Evolutionary conservation across 257 asterid species (phyloP), one percentile per base, ranked within the genome.

Genomic region (Capsicum rhomboideum): DNA sequence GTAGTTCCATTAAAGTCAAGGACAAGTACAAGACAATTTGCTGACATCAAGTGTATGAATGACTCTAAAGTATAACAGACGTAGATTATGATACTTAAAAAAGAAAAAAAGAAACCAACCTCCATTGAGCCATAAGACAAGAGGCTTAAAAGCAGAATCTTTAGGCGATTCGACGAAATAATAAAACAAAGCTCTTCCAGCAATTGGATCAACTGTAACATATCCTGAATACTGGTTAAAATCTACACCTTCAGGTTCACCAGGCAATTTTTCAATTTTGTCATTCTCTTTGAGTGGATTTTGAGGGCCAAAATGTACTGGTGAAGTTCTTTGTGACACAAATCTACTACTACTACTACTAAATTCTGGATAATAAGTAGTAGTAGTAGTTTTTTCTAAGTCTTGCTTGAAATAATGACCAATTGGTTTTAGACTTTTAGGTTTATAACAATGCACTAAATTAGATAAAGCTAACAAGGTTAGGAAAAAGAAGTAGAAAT

Each of bases 111-210:
- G 5, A 16, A 23, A 4, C 26, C 56, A 83, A 91, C 96, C 92
- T 87, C 93, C 93, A 85, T 89, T 90, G 42, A 91, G 81, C 94
- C 96, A 92, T 54, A 90, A 78, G 83, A 88, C 85, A 42, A 91
- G 88, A 59, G 93, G 92, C 23, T 88, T 88, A 63, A 77, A 74
- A 28, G 85, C 68, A 26, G 91, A 69, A 75, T 88, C 55, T 10
- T 69, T 10, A 1, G 91, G 87, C 11, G 94, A 89, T 88, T 91
- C 92, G 7, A 82, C 91, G 49, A 91, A 89, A 78, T 90, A 92
- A 84, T 91, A 91, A 49, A 90, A 91, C 80, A 91, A 68, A 26
- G 89, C 85, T 79, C 91, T 74, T 44, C 92, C 94, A 1, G 89
- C 87, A 49, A 10, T 53, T 0, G 84, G 81, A 49, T 91, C 89